A percentile compares a stretch with the other conserved stretches of the same genome.
Conservation (phyloP, 73 alveolate genomes). For the Tetrahymena thermophila region DNA sequence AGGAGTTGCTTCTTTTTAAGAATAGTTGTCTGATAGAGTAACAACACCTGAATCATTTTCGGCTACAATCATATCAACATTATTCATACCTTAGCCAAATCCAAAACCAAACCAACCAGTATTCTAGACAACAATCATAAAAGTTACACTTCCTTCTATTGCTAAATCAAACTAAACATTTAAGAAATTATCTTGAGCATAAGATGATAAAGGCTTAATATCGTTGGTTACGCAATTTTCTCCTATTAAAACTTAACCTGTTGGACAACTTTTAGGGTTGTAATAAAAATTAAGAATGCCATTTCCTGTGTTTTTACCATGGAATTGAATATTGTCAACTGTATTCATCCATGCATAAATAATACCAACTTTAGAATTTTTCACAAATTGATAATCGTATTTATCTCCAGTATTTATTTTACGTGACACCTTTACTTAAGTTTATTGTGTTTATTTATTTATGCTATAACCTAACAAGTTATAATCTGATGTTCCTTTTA, state of each 20-base stretch:
- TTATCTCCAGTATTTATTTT: background rate
- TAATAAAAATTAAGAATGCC: background rate
- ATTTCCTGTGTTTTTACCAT: background rate
- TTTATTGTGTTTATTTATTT: background rate
- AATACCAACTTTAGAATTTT: background rate
- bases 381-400: background rate
- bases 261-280: background rate
- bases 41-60: background rate
- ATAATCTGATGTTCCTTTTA: background rate
- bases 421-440: background rate
- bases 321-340: background rate
- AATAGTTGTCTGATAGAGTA: background rate
- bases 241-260: background rate
- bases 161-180: background rate
- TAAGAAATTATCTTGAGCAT: background rate
- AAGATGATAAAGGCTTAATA: background rate
- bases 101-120: constrained; percentile 1
- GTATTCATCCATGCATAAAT: background rate
- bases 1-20: background rate
- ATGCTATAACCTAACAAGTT: background rate
- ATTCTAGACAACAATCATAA: background rate
- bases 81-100: background rate
- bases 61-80: background rate
- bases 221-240: background rate
- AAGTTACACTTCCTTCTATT: background rate